A percentile compares a stretch with the other conserved stretches of the same genome.
Evolutionary conservation across 2,329 filamentous ascomycete genomes (phyloP).

Genomic region (Cyanodermella asteris): DNA sequence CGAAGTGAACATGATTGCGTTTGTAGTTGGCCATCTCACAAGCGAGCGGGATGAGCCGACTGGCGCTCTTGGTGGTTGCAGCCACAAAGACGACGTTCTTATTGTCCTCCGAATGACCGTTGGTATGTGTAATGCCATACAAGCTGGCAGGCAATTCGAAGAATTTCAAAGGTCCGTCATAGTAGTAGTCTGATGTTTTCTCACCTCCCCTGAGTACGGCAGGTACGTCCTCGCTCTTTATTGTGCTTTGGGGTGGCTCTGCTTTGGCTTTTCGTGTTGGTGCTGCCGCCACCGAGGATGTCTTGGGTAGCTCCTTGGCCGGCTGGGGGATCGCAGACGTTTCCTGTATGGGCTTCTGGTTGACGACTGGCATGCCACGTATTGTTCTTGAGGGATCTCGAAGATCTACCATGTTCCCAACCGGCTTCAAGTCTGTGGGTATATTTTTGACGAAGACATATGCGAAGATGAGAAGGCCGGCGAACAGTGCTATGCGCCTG

Average conservation of each 20-base stretch:
- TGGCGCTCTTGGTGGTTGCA: constrained; percentile 49
- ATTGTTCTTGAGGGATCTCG: too few relatives aligned
- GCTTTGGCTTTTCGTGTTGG: too few relatives aligned
- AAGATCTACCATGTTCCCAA: too few relatives aligned
- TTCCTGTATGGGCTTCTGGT: too few relatives aligned
- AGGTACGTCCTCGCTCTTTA: too few relatives aligned
- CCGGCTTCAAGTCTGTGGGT: constrained; percentile 29
- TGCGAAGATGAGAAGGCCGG: constrained; percentile 28
- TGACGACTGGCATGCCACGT: too few relatives aligned
- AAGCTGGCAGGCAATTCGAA: constrained; percentile 41
- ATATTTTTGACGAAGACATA: constrained; percentile 46
- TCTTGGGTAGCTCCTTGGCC: too few relatives aligned
- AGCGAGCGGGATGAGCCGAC: constrained; percentile 55
- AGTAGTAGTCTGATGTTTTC: constrained; percentile 24
- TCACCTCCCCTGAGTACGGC: constrained; percentile 8
- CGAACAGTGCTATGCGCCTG: constrained; percentile 28
- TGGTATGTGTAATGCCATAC: constrained; percentile 32
- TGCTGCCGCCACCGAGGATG: too few relatives aligned
- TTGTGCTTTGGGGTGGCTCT: too few relatives aligned
- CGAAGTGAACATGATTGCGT: constrained; percentile 60
- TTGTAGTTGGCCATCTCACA: constrained; percentile 60
- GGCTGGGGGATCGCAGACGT: too few relatives aligned
- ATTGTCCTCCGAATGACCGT: constrained; percentile 31
- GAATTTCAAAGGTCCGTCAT: constrained; percentile 50
- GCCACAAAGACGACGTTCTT: constrained; percentile 62